These are phyloP conservation scores for Kazachstania psychrophila DNA, from an alignment of 805 yeast genomes.

Conservation along the genomic window DNA sequence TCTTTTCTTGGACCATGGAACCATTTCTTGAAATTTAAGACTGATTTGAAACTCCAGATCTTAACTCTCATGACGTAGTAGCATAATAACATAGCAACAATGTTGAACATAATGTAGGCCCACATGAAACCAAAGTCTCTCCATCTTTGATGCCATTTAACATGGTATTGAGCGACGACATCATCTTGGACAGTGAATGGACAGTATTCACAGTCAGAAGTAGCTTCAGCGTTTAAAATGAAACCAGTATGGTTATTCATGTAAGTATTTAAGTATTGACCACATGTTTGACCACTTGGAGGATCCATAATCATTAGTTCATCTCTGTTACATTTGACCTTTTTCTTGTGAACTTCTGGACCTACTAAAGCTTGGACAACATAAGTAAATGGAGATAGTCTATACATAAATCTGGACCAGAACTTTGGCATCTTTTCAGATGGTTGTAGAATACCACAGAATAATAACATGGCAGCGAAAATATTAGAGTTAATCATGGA, in stretches of 20 bases:
- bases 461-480: slow-evolving; percentile 44
- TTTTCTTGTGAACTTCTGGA: slow-evolving; percentile 33
- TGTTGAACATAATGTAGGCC: slow-evolving; percentile 36
- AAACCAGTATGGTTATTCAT: slow-evolving; percentile 37
- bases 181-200: slow-evolving; percentile 46
- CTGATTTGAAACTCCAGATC: slow-evolving; percentile 29
- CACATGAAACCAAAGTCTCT: slow-evolving; percentile 53
- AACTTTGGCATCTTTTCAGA: slow-evolving; percentile 36
- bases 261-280: slow-evolving; percentile 32
- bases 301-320: slow-evolving; percentile 36
- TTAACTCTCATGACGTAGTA: slow-evolving; percentile 33
- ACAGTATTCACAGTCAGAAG: slow-evolving; percentile 55
- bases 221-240: slow-evolving; percentile 34
- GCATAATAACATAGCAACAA: slow-evolving; percentile 32
- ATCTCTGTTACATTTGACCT: slow-evolving; percentile 30
- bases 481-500: slow-evolving; percentile 37
- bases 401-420: slow-evolving; percentile 41
- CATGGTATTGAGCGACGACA: slow-evolving; percentile 40
- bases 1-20: slow-evolving; percentile 35
- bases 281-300: slow-evolving; percentile 43
- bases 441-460: slow-evolving; percentile 47
- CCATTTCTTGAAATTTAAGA: slow-evolving; percentile 34
- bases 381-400: slow-evolving; percentile 40
- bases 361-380: slow-evolving; percentile 37
- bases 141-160: slow-evolving; percentile 46